A percentile compares a stretch with the other conserved stretches of the same genome.
phyloP scores from a whole-genome alignment of 208 protist species.

The Trypanosoma scelopori region DNA sequence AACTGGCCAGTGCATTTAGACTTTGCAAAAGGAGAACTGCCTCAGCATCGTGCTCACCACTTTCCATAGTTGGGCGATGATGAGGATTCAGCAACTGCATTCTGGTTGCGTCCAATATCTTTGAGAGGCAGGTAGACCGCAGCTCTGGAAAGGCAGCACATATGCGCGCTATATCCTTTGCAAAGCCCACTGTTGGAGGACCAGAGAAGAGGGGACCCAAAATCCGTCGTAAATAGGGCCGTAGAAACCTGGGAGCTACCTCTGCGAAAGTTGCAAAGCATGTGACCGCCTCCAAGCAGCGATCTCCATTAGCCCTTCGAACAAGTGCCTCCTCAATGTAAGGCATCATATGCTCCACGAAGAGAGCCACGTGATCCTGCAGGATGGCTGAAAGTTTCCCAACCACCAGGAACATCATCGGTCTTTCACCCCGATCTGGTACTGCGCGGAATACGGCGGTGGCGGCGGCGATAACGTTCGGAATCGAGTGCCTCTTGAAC shows the following conservation, averaged over 20 bases:
- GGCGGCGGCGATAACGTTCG: constrained; percentile 44
- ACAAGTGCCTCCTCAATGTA: constrained; percentile 75
- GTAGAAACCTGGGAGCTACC: constrained; percentile 64
- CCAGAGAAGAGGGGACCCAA: constrained; percentile 76
- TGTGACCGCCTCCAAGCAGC: constrained; percentile 74
- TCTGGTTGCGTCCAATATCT: constrained; percentile 84
- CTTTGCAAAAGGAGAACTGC: constrained; percentile 48
- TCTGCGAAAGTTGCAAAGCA: constrained; percentile 84
- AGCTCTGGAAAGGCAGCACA: constrained; percentile 88
- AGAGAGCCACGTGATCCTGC: constrained; percentile 62
- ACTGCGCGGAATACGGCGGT: constrained; percentile 46
- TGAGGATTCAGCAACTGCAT: constrained; percentile 41
- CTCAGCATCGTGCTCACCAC: constrained; percentile 27
- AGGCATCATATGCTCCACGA: constrained; percentile 73
- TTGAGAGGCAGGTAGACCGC: constrained; percentile 83
- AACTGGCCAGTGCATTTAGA: constrained; percentile 62
- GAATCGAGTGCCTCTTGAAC: constrained; percentile 59
- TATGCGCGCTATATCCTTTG: constrained; percentile 80
- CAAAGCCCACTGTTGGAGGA: constrained; percentile 67
- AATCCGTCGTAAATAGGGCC: constrained; percentile 76
- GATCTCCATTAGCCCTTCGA: constrained; percentile 44
- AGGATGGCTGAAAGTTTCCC: constrained; percentile 57
- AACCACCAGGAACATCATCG: constrained; percentile 63
- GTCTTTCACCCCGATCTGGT: constrained; percentile 50
- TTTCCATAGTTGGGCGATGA: constrained; percentile 18